Evolutionary conservation across 352 stramenopile species (phyloP).

Genomic region (Globisporangium cystogenes): DNA sequence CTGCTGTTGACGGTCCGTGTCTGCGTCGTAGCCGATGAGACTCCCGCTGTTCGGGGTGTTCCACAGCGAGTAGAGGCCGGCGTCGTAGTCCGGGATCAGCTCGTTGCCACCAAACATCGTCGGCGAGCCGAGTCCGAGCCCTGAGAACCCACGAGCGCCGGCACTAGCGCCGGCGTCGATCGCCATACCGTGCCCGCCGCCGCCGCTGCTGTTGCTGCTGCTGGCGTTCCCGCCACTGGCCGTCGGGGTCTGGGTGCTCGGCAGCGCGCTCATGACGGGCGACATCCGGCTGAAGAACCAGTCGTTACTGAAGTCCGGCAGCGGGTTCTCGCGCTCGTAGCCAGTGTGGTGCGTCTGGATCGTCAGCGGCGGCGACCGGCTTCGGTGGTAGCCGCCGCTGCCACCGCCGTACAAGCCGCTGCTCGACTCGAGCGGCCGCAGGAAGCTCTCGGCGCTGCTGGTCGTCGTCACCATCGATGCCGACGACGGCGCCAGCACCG

Average conservation of each 20-base stretch:
- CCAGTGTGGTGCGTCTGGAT: slow-evolving; percentile 9
- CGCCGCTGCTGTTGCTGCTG: slow-evolving; percentile 5
- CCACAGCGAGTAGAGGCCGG: slow-evolving; percentile 68
- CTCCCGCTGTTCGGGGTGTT: slow-evolving; percentile 29
- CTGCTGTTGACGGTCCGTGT: slow-evolving; percentile 21
- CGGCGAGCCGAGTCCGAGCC: slow-evolving; percentile 17
- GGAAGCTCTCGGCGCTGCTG: slow-evolving; percentile 9
- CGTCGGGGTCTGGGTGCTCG: slow-evolving; percentile 1
- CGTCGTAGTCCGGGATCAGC: slow-evolving; percentile 65
- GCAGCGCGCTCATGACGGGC: slow-evolving; percentile 10
- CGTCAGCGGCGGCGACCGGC: slow-evolving; percentile 4
- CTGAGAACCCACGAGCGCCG: slow-evolving; percentile 7
- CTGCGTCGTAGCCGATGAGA: slow-evolving; percentile 50
- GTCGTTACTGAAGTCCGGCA: slow-evolving; percentile 44
- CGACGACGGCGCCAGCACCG: slow-evolving; percentile 6
- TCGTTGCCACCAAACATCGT: slow-evolving; percentile 54
- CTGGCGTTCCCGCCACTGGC: slow-evolving; percentile 5
- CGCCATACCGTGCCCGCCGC: not conserved
- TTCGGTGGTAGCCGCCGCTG: slow-evolving; percentile 13
- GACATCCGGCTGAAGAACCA: slow-evolving; percentile 28
- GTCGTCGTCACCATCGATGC: slow-evolving; percentile 1
- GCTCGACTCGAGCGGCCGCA: slow-evolving; percentile 14
- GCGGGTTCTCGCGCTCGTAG: slow-evolving; percentile 37
- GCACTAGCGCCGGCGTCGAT: slow-evolving; percentile 10
- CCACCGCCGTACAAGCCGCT: slow-evolving; percentile 16